phyloP scores from a whole-genome alignment of 495 filamentous ascomycete genomes.

The Penicillium cataractarum region DNA sequence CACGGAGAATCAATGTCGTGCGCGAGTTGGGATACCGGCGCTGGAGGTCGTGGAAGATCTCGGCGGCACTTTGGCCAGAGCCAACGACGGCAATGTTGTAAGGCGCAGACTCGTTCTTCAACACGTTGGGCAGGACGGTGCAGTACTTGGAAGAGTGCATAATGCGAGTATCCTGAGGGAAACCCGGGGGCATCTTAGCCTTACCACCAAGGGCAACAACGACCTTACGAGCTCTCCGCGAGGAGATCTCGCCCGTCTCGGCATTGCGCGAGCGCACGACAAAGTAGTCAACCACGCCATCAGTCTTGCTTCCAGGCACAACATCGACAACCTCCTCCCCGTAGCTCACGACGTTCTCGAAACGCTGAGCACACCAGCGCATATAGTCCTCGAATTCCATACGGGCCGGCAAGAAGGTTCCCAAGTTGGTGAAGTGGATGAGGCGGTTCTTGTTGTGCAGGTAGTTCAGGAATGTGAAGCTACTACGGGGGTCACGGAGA shows the following conservation, averaged over 20 bases:
- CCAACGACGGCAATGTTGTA: constrained; percentile 84
- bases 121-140: constrained; percentile 58
- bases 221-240: constrained; percentile 73
- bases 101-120: constrained; percentile 57
- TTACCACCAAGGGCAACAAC: constrained; percentile 84
- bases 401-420: constrained; percentile 83
- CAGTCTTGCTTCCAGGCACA: constrained; percentile 42
- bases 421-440: constrained; percentile 85
- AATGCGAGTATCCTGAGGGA: constrained; percentile 68
- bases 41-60: constrained; percentile 91
- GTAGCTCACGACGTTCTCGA: constrained; percentile 78
- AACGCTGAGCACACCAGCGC: constrained; percentile 84
- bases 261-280: constrained; percentile 57
- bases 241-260: constrained; percentile 52
- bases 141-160: constrained; percentile 92
- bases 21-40: constrained; percentile 79
- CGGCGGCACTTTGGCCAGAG: constrained; percentile 88
- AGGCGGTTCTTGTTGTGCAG: constrained; percentile 77
- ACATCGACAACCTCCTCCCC: constrained; percentile 70
- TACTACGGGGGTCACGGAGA: constrained; percentile 79
- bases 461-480: constrained; percentile 97
- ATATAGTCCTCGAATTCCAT: constrained; percentile 96
- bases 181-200: constrained; percentile 70
- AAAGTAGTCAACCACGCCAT: constrained; percentile 55
- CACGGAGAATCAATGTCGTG: constrained; percentile 75